Evolutionary conservation across 139 green algal genomes (phyloP).

Genomic region (Volvox africanus): DNA sequence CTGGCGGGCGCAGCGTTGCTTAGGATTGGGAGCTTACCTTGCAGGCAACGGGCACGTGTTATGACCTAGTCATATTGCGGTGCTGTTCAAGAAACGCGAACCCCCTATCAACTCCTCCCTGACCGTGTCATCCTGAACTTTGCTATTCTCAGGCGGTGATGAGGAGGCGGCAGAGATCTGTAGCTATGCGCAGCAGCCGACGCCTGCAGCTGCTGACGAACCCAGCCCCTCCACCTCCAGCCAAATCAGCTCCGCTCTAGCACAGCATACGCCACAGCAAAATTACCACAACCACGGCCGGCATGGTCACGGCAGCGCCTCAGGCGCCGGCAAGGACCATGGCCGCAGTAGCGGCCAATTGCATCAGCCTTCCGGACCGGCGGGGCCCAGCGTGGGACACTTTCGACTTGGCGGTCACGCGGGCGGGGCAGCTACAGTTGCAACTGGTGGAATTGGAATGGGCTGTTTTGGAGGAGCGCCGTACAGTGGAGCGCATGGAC

Average conservation of each 20-base stretch:
- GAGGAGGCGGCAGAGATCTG: slow-evolving; percentile 49
- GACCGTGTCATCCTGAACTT: too few relatives aligned
- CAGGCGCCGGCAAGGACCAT: not conserved
- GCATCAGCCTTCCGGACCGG: slow-evolving; percentile 36
- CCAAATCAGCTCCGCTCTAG: not conserved
- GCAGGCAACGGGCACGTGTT: too few relatives aligned
- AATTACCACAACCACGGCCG: slow-evolving; percentile 27
- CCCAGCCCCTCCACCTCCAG: slow-evolving; percentile 25
- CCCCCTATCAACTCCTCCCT: too few relatives aligned
- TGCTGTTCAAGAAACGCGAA: too few relatives aligned
- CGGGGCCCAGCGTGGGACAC: not conserved
- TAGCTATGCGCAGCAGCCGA: slow-evolving; percentile 2
- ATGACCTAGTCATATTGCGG: too few relatives aligned
- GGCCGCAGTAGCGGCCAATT: slow-evolving; percentile 27
- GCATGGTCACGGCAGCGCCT: not conserved
- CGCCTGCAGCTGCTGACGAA: not conserved
- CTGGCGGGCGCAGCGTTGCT: not conserved
- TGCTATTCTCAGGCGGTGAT: slow-evolving; percentile 35
- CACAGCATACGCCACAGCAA: not conserved
- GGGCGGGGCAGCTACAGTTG: not conserved
- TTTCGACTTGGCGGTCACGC: not conserved
- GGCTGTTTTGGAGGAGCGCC: slow-evolving; percentile 5
- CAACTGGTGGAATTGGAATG: not conserved
- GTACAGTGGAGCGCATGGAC: not conserved
- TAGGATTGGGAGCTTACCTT: too few relatives aligned